These are phyloP conservation scores for Alternaria ventricosa DNA, from an alignment of 2,329 filamentous ascomycete genomes.

Conservation along the genomic window DNA sequence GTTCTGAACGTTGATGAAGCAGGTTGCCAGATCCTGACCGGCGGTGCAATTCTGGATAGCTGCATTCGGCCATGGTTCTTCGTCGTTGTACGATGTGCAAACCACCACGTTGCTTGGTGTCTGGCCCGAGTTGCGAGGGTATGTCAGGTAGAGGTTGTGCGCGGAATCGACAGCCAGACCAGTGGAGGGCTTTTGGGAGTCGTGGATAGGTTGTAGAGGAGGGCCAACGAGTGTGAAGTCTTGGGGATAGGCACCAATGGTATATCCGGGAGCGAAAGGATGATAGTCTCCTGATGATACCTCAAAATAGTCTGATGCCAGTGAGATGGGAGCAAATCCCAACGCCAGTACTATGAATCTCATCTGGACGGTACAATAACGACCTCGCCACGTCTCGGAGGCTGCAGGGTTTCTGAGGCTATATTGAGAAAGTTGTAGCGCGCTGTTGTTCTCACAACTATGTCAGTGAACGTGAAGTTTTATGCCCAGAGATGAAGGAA, in stretches of 20 bases:
- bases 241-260: constrained; percentile 29
- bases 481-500: not conserved
- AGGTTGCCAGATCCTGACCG: constrained; percentile 49
- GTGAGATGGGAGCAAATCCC: not conserved
- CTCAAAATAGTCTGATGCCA: constrained; percentile 14
- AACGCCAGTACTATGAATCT: not conserved
- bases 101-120: constrained; percentile 50
- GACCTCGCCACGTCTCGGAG: not conserved
- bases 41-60: constrained; percentile 50
- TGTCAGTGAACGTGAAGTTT: not conserved
- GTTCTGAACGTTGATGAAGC: constrained; percentile 57
- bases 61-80: constrained; percentile 51
- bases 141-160: constrained; percentile 52
- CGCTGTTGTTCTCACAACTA: not conserved
- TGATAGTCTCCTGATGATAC: constrained; percentile 14
- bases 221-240: constrained; percentile 49
- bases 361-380: not conserved
- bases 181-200: constrained; percentile 47
- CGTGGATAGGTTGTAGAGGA: constrained; percentile 47
- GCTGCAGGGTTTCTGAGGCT: not conserved
- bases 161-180: constrained; percentile 49
- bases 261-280: constrained; percentile 21
- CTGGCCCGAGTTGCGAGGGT: constrained; percentile 49
- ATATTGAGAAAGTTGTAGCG: not conserved
- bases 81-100: constrained; percentile 48